Percentiles rank a stretch among this genome's conserved stretches.
phyloP scores from a whole-genome alignment of 305 asterid species.

The Plantago rigida region DNA sequence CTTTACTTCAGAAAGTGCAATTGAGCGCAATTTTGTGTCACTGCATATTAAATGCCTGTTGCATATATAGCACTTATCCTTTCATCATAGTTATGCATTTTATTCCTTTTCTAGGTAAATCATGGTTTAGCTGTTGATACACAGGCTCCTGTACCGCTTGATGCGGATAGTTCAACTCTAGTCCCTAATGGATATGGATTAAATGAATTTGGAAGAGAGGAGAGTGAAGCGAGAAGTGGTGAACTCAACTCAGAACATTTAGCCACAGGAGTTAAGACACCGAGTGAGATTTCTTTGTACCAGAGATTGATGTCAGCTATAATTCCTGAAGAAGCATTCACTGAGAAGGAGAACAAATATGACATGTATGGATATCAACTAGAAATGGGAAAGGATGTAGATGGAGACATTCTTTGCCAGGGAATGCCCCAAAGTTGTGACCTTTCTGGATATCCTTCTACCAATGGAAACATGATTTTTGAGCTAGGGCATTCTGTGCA shows the following conservation, averaged over 20 bases:
- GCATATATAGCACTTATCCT: not conserved
- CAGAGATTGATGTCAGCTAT: slow-evolving; percentile 82
- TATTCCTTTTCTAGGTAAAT: slow-evolving; percentile 36
- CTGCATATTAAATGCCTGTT: not conserved
- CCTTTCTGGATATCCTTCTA: slow-evolving; percentile 39
- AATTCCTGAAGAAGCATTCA: slow-evolving; percentile 63
- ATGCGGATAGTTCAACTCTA: slow-evolving; percentile 42
- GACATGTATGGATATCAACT: slow-evolving; percentile 43
- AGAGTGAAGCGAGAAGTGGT: slow-evolving; percentile 38
- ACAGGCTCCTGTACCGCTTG: slow-evolving; percentile 39
- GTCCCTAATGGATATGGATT: slow-evolving; percentile 36
- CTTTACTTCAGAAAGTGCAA: too few species aligned
- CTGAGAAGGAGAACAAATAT: slow-evolving; percentile 42
- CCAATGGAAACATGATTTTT: slow-evolving; percentile 41
- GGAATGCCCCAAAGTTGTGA: slow-evolving; percentile 38
- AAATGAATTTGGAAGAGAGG: slow-evolving; percentile 46
- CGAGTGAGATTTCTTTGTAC: slow-evolving; percentile 47
- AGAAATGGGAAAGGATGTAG: slow-evolving; percentile 46
- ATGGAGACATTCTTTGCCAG: slow-evolving; percentile 37
- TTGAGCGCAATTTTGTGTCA: not conserved
- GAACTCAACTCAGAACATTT: slow-evolving; percentile 44
- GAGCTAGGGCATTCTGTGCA: slow-evolving; percentile 38
- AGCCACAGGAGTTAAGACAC: slow-evolving; percentile 39
- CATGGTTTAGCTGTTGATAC: slow-evolving; percentile 35
- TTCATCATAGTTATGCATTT: slow-evolving; percentile 11